Evolutionary conservation across 2,329 filamentous ascomycete species (phyloP).

Genomic region (Exophiala aquamarina): DNA sequence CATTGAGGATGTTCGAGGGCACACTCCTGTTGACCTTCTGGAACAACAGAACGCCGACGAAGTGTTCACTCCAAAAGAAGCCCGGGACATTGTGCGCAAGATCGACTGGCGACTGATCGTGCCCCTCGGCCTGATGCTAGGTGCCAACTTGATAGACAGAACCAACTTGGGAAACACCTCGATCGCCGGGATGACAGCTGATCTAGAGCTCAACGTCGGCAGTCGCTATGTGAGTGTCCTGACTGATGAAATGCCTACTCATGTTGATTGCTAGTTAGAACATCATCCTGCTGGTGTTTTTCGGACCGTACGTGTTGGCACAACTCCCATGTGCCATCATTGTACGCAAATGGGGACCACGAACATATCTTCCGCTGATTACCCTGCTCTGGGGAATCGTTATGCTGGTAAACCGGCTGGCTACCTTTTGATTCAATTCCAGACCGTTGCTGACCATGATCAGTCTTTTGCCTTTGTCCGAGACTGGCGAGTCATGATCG

Average conservation of each 20-base stretch:
- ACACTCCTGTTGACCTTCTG: too few relatives aligned
- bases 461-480: conserved; percentile 30
- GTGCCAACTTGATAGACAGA: conserved; percentile 74
- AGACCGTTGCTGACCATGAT: too few relatives aligned
- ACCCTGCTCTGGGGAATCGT: conserved; percentile 42
- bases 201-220: conserved; percentile 1
- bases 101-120: conserved; percentile 66
- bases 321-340: conserved; percentile 69
- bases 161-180: conserved; percentile 71
- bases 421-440: too few relatives aligned
- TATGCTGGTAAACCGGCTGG: too few relatives aligned
- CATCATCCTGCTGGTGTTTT: conserved; percentile 70
- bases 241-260: conserved; percentile 7
- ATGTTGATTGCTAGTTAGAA: conserved; percentile 7
- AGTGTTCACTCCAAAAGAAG: too few relatives aligned
- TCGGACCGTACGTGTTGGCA: conserved; percentile 68
- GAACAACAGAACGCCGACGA: too few relatives aligned
- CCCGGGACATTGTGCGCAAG: conserved; percentile 69
- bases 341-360: conserved; percentile 61
- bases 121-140: conserved; percentile 67
- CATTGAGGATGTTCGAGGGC: too few relatives aligned
- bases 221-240: conserved; percentile 3
- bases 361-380: conserved; percentile 29
- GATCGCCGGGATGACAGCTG: conserved; percentile 57
- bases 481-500: conserved; percentile 26